Evolutionary conservation across 2,329 filamentous ascomycete genomes (phyloP), one percentile per base, ranked within the genome.

Genomic region (Decorospora gaudefroyi): DNA sequence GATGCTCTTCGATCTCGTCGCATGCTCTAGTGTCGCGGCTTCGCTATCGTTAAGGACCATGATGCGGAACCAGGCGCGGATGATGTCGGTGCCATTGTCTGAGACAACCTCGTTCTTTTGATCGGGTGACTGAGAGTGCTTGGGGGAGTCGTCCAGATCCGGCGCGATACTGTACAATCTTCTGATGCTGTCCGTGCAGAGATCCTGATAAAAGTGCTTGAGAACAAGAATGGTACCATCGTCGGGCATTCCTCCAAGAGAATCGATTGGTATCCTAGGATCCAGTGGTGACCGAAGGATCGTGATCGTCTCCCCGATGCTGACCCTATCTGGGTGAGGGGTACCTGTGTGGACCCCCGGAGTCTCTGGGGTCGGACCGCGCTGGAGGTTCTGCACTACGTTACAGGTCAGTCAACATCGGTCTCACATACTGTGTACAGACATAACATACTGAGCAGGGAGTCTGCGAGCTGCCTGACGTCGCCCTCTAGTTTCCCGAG

Each of bases 41-140:
- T 65, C 62, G 26, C 63, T 65, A 10, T 64, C 59, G 25, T 67
- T 59, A 1, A 65, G 28, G 1, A 65, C 40, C 61, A 67, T 65
- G 22, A 67, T 65, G 1, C 62, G 46, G 18, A 67, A 64, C 63
- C 62, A 64, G 0, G 61, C 35, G 4, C 62, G 31, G 6, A 65
- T 35, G 25, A 67, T 63, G 2, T 65, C 55, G 1, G 53, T 53
- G 0, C 61, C 63, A 8, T 21, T 34, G 19, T 66, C 61, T 4
- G 31, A 17, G 2, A n/a, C 16, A 7, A 32, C 13, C 12, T 41
- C n/a, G 3, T 40, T 35, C 3, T 35, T 41, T 6, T 25, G 31
- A 2, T 13, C 33, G 8, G 50, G 45, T 2, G 56, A 48, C 2
- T 46, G 38, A 4, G 12, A 1, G 6, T 33, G 17, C 2, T 29